Conservation (phyloP, 2,329 filamentous ascomycete species). For the Dactylella cylindrospora region DNA sequence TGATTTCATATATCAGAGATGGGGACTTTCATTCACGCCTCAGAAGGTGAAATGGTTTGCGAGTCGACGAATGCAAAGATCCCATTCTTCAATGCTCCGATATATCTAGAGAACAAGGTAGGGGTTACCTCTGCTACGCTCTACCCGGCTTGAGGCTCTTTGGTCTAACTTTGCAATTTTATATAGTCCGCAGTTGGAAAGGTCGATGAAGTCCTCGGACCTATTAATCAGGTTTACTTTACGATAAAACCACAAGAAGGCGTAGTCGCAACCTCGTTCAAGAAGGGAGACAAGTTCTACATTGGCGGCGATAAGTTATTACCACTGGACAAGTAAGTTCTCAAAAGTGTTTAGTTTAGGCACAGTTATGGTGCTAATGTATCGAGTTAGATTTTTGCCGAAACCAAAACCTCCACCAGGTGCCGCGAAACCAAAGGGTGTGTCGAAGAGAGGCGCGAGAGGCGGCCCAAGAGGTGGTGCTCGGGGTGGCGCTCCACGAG, state of each 20-base stretch:
- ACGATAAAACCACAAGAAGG: conserved; percentile 96
- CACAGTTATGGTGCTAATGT: background rate
- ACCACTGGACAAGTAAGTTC: conserved; percentile 73
- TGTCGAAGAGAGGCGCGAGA: conserved; percentile 27
- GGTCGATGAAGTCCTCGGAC: conserved; percentile 95
- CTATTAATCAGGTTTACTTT: conserved; percentile 97
- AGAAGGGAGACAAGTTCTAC: conserved; percentile 95
- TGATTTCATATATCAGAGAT: conserved; percentile 66
- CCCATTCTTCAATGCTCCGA: conserved; percentile 97
- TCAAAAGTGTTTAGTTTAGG: background rate
- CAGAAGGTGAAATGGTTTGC: conserved; percentile 98
- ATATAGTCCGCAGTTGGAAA: conserved; percentile 80
- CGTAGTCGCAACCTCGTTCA: conserved; percentile 92
- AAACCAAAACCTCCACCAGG: conserved; percentile 35
- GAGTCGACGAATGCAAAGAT: conserved; percentile 92
- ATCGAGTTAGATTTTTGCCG: conserved; percentile 19
- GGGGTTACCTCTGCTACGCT: conserved; percentile 31
- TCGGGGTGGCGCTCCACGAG: conserved; percentile 23
- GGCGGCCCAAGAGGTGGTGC: conserved; percentile 22
- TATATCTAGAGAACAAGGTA: conserved; percentile 98
- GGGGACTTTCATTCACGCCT: conserved; percentile 89
- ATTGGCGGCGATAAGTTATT: conserved; percentile 93
- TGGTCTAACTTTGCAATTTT: background rate
- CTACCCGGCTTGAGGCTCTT: no score
- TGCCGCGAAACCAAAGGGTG: conserved; percentile 37